These are phyloP conservation scores for Rhinocladiella similis DNA, from an alignment of 2,329 filamentous ascomycete species.

Conservation along the genomic window DNA sequence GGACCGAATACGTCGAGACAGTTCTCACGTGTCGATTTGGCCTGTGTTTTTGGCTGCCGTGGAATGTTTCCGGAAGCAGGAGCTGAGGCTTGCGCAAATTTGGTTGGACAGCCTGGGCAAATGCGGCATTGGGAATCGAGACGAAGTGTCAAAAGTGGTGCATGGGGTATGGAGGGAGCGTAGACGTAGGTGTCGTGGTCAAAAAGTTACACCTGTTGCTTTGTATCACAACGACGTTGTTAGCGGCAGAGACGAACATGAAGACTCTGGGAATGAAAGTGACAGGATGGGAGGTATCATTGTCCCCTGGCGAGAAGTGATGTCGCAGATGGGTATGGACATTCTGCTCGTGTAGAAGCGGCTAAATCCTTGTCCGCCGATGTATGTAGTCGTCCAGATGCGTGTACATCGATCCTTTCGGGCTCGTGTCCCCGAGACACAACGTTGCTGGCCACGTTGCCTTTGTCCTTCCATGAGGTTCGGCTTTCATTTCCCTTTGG, in stretches of 20 bases:
- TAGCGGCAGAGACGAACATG: not conserved
- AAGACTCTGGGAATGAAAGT: not conserved
- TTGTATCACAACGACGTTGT: not conserved
- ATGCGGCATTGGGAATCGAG: not conserved
- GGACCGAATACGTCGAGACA: not conserved
- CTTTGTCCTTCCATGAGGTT: no score
- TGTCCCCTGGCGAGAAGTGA: not conserved
- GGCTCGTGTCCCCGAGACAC: no score
- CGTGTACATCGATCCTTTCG: no score
- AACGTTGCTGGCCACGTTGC: no score
- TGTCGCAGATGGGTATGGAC: not conserved
- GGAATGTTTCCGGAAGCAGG: not conserved
- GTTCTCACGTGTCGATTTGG: not conserved
- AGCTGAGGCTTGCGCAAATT: not conserved
- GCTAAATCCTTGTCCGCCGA: no score
- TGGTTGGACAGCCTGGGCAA: not conserved
- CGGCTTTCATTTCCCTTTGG: no score
- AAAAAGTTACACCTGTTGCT: not conserved
- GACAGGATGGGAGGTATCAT: not conserved
- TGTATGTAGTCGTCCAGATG: no score
- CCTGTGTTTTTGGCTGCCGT: not conserved
- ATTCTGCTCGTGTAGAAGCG: not conserved
- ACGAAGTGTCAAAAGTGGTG: not conserved
- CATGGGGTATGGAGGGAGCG: not conserved
- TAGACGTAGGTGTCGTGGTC: not conserved